Evolutionary conservation across 2,329 filamentous ascomycete genomes (phyloP).

Genomic region (Emergomyces orientalis): DNA sequence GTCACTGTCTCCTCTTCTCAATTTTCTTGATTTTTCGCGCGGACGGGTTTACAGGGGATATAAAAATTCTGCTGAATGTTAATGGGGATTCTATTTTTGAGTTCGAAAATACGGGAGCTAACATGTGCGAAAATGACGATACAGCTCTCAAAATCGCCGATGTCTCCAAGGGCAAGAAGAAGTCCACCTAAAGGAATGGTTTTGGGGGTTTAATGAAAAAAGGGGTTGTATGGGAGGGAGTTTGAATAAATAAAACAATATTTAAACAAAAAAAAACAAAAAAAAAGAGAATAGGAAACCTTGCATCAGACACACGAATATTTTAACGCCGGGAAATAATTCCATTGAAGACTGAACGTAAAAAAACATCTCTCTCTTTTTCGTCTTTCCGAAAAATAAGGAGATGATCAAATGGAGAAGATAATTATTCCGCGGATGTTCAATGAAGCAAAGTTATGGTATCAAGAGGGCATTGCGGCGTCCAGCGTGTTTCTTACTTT

Average conservation of each 20-base stretch:
- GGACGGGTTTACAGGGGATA: neutral
- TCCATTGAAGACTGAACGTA: neutral
- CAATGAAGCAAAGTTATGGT: neutral
- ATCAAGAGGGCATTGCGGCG: neutral
- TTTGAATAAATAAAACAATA: neutral
- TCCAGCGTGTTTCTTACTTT: too few relatives aligned
- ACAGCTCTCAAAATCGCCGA: conserved; percentile 39
- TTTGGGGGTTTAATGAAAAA: conserved; percentile 4
- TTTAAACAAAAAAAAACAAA: neutral
- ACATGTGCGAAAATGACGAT: conserved; percentile 5
- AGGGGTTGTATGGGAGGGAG: neutral
- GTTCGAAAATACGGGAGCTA: neutral
- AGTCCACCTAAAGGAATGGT: conserved; percentile 20
- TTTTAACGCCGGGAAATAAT: neutral
- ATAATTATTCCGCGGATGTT: neutral
- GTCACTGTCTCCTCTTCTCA: conserved; percentile 30
- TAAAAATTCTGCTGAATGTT: neutral
- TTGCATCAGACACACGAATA: neutral
- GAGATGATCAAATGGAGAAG: too few relatives aligned
- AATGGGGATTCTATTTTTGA: too few relatives aligned
- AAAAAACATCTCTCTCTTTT: neutral
- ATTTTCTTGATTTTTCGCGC: neutral
- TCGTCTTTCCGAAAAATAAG: too few relatives aligned
- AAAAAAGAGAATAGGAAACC: neutral
- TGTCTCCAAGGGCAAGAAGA: conserved; percentile 40